These are phyloP conservation scores for Aspergillus ruber DNA, from an alignment of 2,329 filamentous ascomycete genomes.

Conservation along the genomic window DNA sequence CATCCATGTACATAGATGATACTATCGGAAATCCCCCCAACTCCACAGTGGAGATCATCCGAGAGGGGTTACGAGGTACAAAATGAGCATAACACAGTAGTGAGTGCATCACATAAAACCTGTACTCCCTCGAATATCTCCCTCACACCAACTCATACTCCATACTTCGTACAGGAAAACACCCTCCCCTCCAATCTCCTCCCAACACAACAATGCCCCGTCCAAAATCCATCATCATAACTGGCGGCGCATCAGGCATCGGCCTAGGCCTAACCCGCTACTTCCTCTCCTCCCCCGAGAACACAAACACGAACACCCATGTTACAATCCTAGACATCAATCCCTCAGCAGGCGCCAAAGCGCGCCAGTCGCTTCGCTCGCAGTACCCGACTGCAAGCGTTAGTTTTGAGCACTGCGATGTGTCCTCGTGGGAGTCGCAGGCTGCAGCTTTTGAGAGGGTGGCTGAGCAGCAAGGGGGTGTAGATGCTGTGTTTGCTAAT, in stretches of 20 bases:
- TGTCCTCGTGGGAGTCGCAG: slow-evolving; percentile 32
- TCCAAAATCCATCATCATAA: background rate
- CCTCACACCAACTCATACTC: too few relatives aligned
- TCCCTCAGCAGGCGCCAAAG: slow-evolving; percentile 12
- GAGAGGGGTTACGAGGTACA: background rate
- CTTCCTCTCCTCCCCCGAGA: slow-evolving; percentile 17
- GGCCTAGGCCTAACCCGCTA: slow-evolving; percentile 29
- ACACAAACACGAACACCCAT: slow-evolving; percentile 17
- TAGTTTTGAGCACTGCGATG: slow-evolving; percentile 25
- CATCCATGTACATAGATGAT: too few relatives aligned
- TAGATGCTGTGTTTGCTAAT: slow-evolving; percentile 48
- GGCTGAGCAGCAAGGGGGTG: slow-evolving; percentile 24
- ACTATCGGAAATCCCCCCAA: background rate
- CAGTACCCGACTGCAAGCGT: slow-evolving; percentile 21
- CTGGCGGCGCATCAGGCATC: slow-evolving; percentile 32
- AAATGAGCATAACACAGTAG: background rate
- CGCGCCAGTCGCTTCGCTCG: slow-evolving; percentile 15
- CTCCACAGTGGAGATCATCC: background rate
- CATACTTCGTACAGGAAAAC: background rate
- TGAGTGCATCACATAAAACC: too few relatives aligned
- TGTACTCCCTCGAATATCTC: too few relatives aligned
- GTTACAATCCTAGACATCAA: slow-evolving; percentile 30
- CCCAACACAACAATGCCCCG: background rate
- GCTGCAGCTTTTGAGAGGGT: slow-evolving; percentile 29
- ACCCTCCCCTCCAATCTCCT: slow-evolving; percentile 11